Evolutionary conservation across 306 rosid species (phyloP).

Genomic region (Vicia villosa): DNA sequence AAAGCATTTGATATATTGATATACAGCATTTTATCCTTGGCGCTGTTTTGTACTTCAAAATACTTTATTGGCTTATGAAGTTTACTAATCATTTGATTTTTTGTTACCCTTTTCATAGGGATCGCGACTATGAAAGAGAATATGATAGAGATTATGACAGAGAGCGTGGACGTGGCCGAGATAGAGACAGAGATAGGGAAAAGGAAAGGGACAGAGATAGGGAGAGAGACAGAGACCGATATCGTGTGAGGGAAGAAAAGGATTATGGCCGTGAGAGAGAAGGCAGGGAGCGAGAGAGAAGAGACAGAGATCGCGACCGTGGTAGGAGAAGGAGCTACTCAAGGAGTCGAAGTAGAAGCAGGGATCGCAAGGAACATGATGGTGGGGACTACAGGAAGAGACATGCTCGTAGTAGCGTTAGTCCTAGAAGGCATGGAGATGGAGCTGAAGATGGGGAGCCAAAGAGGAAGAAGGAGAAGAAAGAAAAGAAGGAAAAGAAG

Average conservation of each 20-base stretch:
- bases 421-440: conserved; percentile 82
- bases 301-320: conserved; percentile 92
- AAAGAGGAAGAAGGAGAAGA: conserved; percentile 76
- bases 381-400: conserved; percentile 77
- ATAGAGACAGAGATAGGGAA: conserved; percentile 61
- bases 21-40: conserved; percentile 11
- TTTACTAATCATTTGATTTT: conserved; percentile 15
- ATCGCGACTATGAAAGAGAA: conserved; percentile 85
- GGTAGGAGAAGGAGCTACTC: conserved; percentile 88
- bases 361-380: conserved; percentile 73
- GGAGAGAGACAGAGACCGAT: conserved; percentile 65
- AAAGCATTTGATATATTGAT: conserved; percentile 9
- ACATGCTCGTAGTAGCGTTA: conserved; percentile 59
- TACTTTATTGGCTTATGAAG: background rate
- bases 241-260: conserved; percentile 64
- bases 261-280: conserved; percentile 72
- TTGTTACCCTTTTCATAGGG: conserved; percentile 54
- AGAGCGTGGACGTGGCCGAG: conserved; percentile 82
- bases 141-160: conserved; percentile 75
- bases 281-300: conserved; percentile 89
- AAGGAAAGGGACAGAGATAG: conserved; percentile 52
- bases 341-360: conserved; percentile 88
- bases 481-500: conserved; percentile 71
- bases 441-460: conserved; percentile 72
- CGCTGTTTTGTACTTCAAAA: conserved; percentile 17